Base-by-base conservation (phyloP, 768 basidiomycete genomes). In the Obba rivulosa region DNA sequence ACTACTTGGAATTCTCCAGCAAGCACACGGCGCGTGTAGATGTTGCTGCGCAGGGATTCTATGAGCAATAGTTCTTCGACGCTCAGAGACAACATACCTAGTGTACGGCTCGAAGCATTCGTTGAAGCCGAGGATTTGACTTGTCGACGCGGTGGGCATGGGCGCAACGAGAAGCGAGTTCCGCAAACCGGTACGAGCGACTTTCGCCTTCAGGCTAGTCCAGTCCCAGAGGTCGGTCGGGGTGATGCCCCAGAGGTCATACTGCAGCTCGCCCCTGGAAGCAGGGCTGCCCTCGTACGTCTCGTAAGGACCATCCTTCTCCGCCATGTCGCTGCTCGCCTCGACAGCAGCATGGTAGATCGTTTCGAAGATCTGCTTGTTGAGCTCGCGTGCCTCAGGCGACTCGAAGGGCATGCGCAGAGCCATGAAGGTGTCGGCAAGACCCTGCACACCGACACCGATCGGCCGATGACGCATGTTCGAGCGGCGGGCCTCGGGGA, bases 81-180 rank as follows among this genome's bases (percentile, higher is more conserved):
- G 11, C 21, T 34, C 8, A 21, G 24, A 0, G 31, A 17, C 34
- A n/a, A 63, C 76, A 40, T 54, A 87, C 85, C 84, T 90, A 0
- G 95, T 98, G 69, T 98, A 99, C 1, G 96, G 93, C 70, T 99
- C 96, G 67, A 99, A 98, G 69, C 95, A 98, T 60, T 98, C 96
- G 67, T 98, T 99, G 75, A 88, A 88, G 37, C 96, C 96, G 43
- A 98, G 77, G 59, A 99, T 99, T 71, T 98, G 96, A 67, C 89
- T 92, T 2, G 96, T 99, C 20, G 92, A 95, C 1, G 96, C 96
- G 25, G 96, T 99, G 1, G 96, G 96, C 96, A 99, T 99, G n/a
- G 95, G 95, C 0, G 95, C 85, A 51, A 90, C 71, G 11, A 97
- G 73, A 16, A 97, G 73, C 24, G 95, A 94, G 72, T 98, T 98